These are phyloP conservation scores for Eimeria necatrix DNA, from an alignment of 169 alveolate species.

Conservation along the genomic window DNA sequence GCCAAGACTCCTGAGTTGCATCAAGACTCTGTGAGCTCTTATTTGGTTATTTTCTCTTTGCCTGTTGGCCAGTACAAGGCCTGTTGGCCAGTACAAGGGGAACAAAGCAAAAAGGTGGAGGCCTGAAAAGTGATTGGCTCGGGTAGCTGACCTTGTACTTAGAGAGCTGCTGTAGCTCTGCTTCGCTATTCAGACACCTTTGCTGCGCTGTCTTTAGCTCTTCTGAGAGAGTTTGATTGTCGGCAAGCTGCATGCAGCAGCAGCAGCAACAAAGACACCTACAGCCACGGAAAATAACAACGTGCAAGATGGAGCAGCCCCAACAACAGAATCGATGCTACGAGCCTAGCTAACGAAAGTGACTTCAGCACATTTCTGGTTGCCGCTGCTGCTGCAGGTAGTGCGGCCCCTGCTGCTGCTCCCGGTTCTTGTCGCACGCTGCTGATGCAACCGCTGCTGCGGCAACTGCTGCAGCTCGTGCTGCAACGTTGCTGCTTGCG, in stretches of 20 bases:
- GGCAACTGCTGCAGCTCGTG: not conserved
- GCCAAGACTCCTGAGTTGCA: too few species aligned
- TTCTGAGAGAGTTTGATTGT: not conserved
- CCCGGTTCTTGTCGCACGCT: not conserved
- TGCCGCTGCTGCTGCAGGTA: not conserved
- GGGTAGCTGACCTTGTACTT: conserved; percentile 10
- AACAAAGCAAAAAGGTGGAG: not conserved
- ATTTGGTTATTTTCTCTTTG: too few species aligned
- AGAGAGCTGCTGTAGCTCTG: conserved; percentile 14
- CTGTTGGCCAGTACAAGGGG: not conserved
- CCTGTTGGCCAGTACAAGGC: not conserved
- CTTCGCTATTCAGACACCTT: conserved; percentile 13
- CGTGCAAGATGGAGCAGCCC: too few species aligned
- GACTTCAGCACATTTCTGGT: not conserved
- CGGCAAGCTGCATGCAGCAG: not conserved
- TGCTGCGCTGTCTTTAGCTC: conserved; percentile 16
- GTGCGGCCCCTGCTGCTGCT: not conserved
- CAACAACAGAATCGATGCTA: too few species aligned
- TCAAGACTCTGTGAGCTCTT: too few species aligned
- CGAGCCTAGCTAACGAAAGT: too few species aligned
- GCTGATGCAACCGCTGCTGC: not conserved
- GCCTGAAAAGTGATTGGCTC: not conserved
- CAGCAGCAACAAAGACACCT: not conserved
- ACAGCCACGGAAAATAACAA: not conserved
- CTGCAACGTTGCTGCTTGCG: not conserved